Percentiles rank a stretch among this genome's conserved stretches.
Conservation (phyloP, 148 eudicot genomes). For the Talinum fruticosum region DNA sequence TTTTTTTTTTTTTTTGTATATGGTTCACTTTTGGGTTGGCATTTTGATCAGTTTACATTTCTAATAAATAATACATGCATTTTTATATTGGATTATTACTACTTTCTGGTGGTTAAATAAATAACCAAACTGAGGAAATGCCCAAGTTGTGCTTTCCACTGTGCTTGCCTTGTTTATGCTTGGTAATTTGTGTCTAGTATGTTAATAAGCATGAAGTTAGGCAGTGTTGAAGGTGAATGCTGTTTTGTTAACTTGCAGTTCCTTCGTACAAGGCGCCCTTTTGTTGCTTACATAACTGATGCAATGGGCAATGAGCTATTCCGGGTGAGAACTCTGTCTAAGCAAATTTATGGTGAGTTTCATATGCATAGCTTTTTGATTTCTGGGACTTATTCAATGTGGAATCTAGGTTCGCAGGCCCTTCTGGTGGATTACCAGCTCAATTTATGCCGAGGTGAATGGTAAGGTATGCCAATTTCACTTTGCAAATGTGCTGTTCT, state of each 20-base stretch:
- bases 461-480: constrained; percentile 66
- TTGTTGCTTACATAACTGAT: constrained; percentile 76
- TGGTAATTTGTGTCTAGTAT: background rate
- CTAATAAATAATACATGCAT: background rate
- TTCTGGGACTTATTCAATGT: constrained; percentile 21
- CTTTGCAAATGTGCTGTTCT: constrained; percentile 1
- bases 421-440: constrained; percentile 96
- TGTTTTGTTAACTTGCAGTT: constrained; percentile 52
- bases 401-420: constrained; percentile 83
- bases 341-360: constrained; percentile 8
- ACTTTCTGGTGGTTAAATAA: background rate
- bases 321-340: constrained; percentile 42
- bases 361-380: background rate
- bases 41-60: background rate
- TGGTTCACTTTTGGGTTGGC: constrained; percentile 1
- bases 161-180: background rate
- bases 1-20: too few relatives aligned
- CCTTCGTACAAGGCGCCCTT: constrained; percentile 87
- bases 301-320: constrained; percentile 82
- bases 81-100: background rate
- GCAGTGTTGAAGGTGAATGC: background rate
- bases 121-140: background rate
- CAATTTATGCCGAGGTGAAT: constrained; percentile 89
- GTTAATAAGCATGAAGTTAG: background rate
- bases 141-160: background rate